Conservation (phyloP, 441 rosid genomes). For the Francoa sonchifolia region DNA sequence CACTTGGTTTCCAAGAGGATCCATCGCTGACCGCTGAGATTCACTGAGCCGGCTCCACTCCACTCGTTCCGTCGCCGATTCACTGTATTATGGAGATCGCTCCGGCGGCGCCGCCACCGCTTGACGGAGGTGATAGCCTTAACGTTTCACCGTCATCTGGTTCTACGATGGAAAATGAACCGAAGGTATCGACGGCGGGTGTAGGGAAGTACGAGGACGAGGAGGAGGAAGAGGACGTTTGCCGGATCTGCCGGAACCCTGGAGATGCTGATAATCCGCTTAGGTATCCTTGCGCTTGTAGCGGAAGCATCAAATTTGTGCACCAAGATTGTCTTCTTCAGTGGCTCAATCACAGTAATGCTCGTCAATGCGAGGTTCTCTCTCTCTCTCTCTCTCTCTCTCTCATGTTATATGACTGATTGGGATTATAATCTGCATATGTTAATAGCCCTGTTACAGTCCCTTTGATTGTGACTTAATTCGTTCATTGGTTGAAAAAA, state of each 20-base stretch:
- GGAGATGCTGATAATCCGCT: slow-evolving; percentile 89
- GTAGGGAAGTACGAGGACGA: slow-evolving; percentile 32
- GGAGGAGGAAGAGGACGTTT: slow-evolving; percentile 92
- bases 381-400: not conserved
- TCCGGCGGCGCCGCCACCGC: slow-evolving; percentile 17
- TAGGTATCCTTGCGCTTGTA: slow-evolving; percentile 90
- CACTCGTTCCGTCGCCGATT: too few species aligned
- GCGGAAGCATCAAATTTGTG: slow-evolving; percentile 94
- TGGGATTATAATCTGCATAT: not conserved
- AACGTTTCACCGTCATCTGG: slow-evolving; percentile 16
- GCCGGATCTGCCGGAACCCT: slow-evolving; percentile 97
- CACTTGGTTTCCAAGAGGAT: too few species aligned
- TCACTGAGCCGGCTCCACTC: too few species aligned
- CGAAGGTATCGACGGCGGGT: slow-evolving; percentile 10
- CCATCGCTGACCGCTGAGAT: too few species aligned
- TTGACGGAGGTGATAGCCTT: slow-evolving; percentile 14
- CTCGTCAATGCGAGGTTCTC: slow-evolving; percentile 96
- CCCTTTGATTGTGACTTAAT: too few species aligned
- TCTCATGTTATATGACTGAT: not conserved
- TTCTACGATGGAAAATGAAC: slow-evolving; percentile 6
- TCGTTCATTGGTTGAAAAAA: too few species aligned
- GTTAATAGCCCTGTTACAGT: not conserved
- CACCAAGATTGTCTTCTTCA: slow-evolving; percentile 97
- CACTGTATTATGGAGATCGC: slow-evolving; percentile 12
- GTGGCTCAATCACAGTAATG: slow-evolving; percentile 98